Percentiles rank a stretch among this genome's conserved stretches.
phyloP scores from a whole-genome alignment of 805 yeast genomes.

The Kurtzmaniella fragi region DNA sequence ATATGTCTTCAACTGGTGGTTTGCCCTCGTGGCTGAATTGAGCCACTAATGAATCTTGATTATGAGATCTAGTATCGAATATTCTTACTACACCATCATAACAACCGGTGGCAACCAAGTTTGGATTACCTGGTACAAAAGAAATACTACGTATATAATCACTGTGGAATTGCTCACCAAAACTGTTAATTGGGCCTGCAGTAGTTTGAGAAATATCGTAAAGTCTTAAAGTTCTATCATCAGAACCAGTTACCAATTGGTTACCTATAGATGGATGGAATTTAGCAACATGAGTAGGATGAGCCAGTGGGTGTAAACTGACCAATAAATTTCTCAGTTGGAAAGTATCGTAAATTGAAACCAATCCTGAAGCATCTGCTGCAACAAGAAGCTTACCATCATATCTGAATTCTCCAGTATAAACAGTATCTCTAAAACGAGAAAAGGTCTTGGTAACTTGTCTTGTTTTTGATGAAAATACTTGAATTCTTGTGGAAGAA shows the following conservation, averaged over 20 bases:
- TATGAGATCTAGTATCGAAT: conserved; percentile 66
- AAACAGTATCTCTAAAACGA: conserved; percentile 87
- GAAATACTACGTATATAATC: conserved; percentile 85
- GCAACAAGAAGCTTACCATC: conserved; percentile 92
- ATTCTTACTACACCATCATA: conserved; percentile 85
- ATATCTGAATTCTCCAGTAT: conserved; percentile 82
- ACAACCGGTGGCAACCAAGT: conserved; percentile 85
- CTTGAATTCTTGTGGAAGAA: conserved; percentile 84
- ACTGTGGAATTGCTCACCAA: conserved; percentile 59
- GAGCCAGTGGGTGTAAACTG: conserved; percentile 74
- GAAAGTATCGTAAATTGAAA: conserved; percentile 82
- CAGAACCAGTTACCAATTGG: conserved; percentile 80
- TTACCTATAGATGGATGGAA: conserved; percentile 78
- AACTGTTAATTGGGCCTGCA: conserved; percentile 63
- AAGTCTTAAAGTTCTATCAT: conserved; percentile 79
- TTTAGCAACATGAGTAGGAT: conserved; percentile 90
- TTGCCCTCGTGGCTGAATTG: conserved; percentile 55
- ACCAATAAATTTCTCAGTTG: conserved; percentile 76
- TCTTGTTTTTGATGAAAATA: conserved; percentile 89
- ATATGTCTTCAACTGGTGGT: conserved; percentile 80
- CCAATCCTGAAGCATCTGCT: conserved; percentile 92
- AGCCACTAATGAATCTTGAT: conserved; percentile 47
- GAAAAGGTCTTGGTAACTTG: conserved; percentile 83
- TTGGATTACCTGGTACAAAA: conserved; percentile 71
- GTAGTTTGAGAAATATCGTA: conserved; percentile 79